Base-by-base conservation (phyloP, 2,329 filamentous ascomycete species). In the Chrysosporium queenslandicum region DNA sequence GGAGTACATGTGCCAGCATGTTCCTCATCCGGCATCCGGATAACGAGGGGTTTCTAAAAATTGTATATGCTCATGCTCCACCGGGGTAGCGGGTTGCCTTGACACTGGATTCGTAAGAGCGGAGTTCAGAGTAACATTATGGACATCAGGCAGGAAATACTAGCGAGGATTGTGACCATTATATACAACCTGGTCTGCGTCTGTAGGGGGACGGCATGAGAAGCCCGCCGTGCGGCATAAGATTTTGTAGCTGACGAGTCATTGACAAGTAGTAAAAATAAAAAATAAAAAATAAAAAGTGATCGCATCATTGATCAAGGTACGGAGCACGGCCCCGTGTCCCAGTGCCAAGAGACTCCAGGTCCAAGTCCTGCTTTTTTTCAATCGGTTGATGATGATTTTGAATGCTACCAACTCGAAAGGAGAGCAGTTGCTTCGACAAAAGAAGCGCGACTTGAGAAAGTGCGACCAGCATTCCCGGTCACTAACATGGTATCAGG, bases 111-210 rank as follows among this genome's bases (percentile, higher is more conserved):
- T n/a, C n/a, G n/a, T n/a, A n/a, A n/a, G n/a, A n/a, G n/a, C n/a
- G n/a, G n/a, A n/a, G n/a, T 2, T 21, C 25, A 42, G 48, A 50
- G 48, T 50, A 50, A 36, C 48, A 42, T 50, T 36, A 25, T 18
- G 29, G 9, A 16, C 16, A 25, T n/a, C 36, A 18, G 12, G 39
- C 48, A 50, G 48, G 39, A 27, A 50, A 50, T 34, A 42, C 8
- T 43, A 36, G 39, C 48, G 39, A 50, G 14, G 27, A 42, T 36
- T 43, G 48, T 42, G 6, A 43, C 48, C 25, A 36, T 42, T 36
- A 25, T 23, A 32, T 50, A 34, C 37, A 39, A 50, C 39, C 27
- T 43, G 16, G 16, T 27, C 25, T 47, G 18, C 37, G 40, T 12
- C 11, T 29, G 18, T 36, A 36, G n/a, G n/a, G n/a, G n/a, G 30